These are phyloP conservation scores for Mortierella antarctica DNA, from an alignment of 192 early-diverging fungal genomes.

Conservation along the genomic window DNA sequence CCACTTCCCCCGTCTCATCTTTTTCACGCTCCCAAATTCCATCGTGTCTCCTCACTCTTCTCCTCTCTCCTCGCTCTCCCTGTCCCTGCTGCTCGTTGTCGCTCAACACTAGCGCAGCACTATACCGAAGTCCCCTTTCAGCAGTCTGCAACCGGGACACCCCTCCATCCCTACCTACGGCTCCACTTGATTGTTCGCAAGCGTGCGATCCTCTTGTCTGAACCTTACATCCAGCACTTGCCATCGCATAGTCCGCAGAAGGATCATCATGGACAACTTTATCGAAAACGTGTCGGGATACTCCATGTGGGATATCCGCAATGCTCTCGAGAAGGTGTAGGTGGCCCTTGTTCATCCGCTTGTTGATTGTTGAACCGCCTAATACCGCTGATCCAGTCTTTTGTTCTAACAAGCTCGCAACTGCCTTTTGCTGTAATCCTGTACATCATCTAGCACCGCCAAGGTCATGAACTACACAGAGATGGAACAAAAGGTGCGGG, in stretches of 20 bases:
- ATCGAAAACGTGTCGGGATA: slow-evolving; percentile 53
- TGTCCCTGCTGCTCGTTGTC: too few relatives aligned
- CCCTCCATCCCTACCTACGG: too few relatives aligned
- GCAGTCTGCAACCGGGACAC: too few relatives aligned
- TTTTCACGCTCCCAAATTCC: too few relatives aligned
- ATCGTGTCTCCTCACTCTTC: too few relatives aligned
- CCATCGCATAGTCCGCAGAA: not conserved
- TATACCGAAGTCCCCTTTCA: too few relatives aligned
- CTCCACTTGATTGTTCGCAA: too few relatives aligned
- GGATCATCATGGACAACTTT: slow-evolving; percentile 47
- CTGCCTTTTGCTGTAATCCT: not conserved
- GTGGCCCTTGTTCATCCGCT: not conserved
- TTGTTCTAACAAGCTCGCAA: not conserved
- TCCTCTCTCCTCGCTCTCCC: too few relatives aligned
- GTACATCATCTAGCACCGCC: slow-evolving; percentile 24
- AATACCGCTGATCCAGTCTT: not conserved
- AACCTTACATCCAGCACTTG: too few relatives aligned
- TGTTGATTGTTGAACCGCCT: not conserved
- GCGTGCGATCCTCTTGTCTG: too few relatives aligned
- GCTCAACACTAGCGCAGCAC: too few relatives aligned
- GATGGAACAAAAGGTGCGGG: slow-evolving; percentile 91
- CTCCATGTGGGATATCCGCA: slow-evolving; percentile 56
- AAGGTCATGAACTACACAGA: slow-evolving; percentile 93
- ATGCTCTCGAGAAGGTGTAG: slow-evolving; percentile 53
- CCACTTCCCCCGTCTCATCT: too few relatives aligned